Evolutionary conservation across 805 yeast species (phyloP).

Genomic region (Tetrapisispora fleetii): DNA sequence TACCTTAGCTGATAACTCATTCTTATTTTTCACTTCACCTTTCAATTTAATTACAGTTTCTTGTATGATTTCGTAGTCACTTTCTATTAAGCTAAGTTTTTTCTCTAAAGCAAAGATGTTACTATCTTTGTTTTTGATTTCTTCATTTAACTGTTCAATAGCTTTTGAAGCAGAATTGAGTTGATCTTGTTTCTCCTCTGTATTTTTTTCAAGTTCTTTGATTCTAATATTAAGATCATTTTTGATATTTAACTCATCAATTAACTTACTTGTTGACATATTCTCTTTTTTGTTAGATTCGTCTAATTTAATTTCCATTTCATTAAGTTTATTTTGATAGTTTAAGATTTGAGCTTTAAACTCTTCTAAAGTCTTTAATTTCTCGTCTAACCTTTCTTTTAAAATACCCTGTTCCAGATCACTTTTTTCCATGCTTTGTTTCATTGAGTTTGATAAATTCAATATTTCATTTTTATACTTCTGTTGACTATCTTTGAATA

Average conservation of each 20-base stretch:
- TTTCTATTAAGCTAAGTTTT: neutral
- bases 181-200: neutral
- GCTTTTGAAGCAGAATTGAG: neutral
- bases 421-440: neutral
- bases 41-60: neutral
- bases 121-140: neutral
- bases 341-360: neutral
- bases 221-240: conserved; percentile 1
- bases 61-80: neutral
- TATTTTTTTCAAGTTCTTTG: neutral
- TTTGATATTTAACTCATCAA: neutral
- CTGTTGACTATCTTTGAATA: too few relatives aligned
- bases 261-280: neutral
- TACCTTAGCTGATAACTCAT: neutral
- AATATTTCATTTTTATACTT: neutral
- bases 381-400: neutral
- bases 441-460: neutral
- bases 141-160: neutral
- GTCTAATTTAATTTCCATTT: neutral
- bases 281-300: neutral
- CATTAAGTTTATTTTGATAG: neutral
- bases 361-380: neutral
- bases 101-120: neutral
- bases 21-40: neutral
- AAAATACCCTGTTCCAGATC: neutral